Evolutionary conservation across 495 filamentous ascomycete species (phyloP).

Genomic region (Trichoderma virens): DNA sequence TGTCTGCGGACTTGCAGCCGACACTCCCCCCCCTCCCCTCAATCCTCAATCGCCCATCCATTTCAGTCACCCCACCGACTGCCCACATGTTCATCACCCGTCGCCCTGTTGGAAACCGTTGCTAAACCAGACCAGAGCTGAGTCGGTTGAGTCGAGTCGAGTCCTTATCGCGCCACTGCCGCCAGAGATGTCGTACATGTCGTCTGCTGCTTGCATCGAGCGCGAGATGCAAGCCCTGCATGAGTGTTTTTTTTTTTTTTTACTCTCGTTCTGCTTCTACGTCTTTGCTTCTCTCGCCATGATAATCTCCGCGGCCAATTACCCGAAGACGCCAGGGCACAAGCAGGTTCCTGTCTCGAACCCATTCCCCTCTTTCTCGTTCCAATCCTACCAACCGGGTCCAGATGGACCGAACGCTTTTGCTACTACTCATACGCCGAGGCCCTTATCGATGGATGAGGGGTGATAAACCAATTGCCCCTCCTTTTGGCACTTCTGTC

Average conservation of each 20-base stretch:
- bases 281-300: not conserved
- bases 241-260: not conserved
- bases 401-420: not conserved
- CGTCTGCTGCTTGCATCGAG: not conserved
- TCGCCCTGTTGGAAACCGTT: not conserved
- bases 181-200: slow-evolving; percentile 3
- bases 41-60: not conserved
- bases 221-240: not conserved
- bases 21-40: not conserved
- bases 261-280: not conserved
- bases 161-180: slow-evolving; percentile 3
- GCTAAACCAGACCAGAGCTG: not conserved
- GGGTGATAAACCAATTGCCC: slow-evolving; percentile 6
- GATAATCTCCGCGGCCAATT: not conserved
- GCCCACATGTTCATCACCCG: not conserved
- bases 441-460: slow-evolving; percentile 4
- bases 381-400: slow-evolving; percentile 1
- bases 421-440: not conserved
- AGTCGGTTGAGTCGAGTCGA: not conserved
- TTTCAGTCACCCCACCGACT: slow-evolving; percentile 1
- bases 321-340: not conserved
- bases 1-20: not conserved
- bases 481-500: not conserved
- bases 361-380: not conserved
- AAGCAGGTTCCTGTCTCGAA: not conserved